Conservation (phyloP, 1,284 basidiomycete species). For the Pulchroboletus neoregius region DNA sequence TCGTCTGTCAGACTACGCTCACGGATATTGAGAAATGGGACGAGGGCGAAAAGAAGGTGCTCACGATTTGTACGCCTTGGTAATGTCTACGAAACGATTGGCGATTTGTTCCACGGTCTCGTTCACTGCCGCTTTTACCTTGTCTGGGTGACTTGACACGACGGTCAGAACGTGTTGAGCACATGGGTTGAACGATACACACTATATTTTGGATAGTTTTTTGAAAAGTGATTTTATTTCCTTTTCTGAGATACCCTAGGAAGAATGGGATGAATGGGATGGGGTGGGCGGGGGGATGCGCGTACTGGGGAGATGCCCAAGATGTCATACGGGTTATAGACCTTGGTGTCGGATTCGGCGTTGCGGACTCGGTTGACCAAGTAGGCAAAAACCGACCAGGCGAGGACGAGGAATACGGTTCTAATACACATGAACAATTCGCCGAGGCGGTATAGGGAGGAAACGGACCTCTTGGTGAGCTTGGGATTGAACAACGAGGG, state of each 20-base stretch:
- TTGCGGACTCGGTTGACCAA: slow-evolving; percentile 66
- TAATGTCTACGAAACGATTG: slow-evolving; percentile 87
- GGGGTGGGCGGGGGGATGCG: not conserved
- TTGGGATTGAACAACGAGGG: slow-evolving; percentile 44
- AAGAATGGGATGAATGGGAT: not conserved
- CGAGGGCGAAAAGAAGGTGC: no score
- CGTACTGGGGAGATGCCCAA: slow-evolving; percentile 74
- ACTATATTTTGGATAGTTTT: slow-evolving; percentile 89
- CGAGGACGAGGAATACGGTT: slow-evolving; percentile 55
- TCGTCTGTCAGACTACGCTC: slow-evolving; percentile 81
- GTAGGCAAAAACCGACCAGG: slow-evolving; percentile 75
- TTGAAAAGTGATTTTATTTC: slow-evolving; percentile 97
- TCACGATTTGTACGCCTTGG: slow-evolving; percentile 97
- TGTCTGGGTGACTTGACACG: slow-evolving; percentile 86
- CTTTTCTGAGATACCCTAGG: slow-evolving; percentile 70
- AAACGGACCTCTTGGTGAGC: slow-evolving; percentile 43
- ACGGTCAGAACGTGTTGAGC: slow-evolving; percentile 1
- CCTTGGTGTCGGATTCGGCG: slow-evolving; percentile 57
- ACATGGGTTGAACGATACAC: slow-evolving; percentile 31
- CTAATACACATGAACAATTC: slow-evolving; percentile 32
- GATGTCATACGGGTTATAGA: slow-evolving; percentile 96
- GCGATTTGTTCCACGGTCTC: slow-evolving; percentile 90
- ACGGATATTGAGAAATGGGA: slow-evolving; percentile 1
- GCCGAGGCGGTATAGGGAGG: no score
- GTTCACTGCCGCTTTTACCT: slow-evolving; percentile 80